Conservation (phyloP, 768 basidiomycete species). For the Agrocybe pediades region DNA sequence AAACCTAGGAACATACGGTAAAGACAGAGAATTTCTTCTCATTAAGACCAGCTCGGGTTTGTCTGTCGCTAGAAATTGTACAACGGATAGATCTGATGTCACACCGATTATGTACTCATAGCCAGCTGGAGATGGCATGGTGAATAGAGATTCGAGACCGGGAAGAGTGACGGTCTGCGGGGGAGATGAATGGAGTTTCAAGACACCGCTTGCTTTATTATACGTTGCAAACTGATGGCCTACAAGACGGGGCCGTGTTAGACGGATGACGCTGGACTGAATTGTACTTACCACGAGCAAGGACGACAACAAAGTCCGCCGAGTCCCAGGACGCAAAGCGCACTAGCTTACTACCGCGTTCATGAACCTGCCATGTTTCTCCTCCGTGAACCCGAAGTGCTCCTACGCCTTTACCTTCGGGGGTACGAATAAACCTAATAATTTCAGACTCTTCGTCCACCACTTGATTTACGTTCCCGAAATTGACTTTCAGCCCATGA, state of each 20-base stretch:
- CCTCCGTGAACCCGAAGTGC: constrained; percentile 57
- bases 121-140: constrained; percentile 54
- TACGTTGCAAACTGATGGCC: constrained; percentile 66
- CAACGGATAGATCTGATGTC: constrained; percentile 58
- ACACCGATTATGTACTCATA: constrained; percentile 68
- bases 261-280: not conserved
- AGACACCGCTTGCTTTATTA: constrained; percentile 38
- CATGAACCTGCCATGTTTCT: constrained; percentile 62
- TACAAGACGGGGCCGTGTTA: constrained; percentile 10
- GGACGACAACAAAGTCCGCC: constrained; percentile 70
- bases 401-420: constrained; percentile 76
- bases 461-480: constrained; percentile 39
- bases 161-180: constrained; percentile 47
- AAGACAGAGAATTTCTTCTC: constrained; percentile 55
- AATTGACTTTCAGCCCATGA: constrained; percentile 50
- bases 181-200: constrained; percentile 59
- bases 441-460: constrained; percentile 55
- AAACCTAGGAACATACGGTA: constrained; percentile 46
- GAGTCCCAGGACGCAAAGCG: constrained; percentile 53
- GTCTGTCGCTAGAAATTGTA: constrained; percentile 52
- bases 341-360: constrained; percentile 47
- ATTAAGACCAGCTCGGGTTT: constrained; percentile 43
- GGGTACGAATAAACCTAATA: constrained; percentile 69
- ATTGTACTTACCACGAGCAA: constrained; percentile 55
- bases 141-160: constrained; percentile 60